Base-by-base conservation (phyloP, 495 filamentous ascomycete species). In the Daldinia grandis region DNA sequence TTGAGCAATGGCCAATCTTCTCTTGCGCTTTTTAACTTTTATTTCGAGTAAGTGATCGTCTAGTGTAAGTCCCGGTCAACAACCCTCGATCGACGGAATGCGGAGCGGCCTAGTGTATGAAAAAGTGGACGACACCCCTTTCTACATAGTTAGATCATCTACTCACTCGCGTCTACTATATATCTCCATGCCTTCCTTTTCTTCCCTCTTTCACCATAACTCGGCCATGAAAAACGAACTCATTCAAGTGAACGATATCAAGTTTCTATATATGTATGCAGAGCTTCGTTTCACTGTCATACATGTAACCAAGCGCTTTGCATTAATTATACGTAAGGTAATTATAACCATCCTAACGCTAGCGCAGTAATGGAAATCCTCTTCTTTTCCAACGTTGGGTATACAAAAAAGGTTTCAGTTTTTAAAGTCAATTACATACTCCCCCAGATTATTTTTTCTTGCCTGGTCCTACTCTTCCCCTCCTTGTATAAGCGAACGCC, bases 331-430 rank as follows among this genome's bases (percentile, higher is more conserved):
- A 28, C 35, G 4, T 65, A 31, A 42, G 27, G 19, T 24, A 53
- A 30, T 1, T 56, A 55, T 56, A 53, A 30, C 4, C 50, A 55
- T 56, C 5, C 14, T 31, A 24, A 59, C 51, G 67, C 53, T 65
- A 17, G 15, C 17, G 33, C 37, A 15, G 49, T 6, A 53, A 53
- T 25, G 15, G 14, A n/a, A 17, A 53, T 27, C 24, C 51, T n/a
- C 49, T 40, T 49, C 54, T 14, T 25, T 55, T 28, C 25, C 25
- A 50, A 47, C 51, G 40, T 10, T 58, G 49, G 19, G 50, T 66
- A 73, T 73, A 53, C 71, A 69, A 31, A 63, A 66, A 47, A 47
- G 19, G 17, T 19, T 47, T 24, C 21, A 19, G 66, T 66, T 56
- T 55, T 5, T 6, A 64, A 28, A 8, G 47, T 42, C 60, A 66